Conservation (phyloP, 352 stramenopile species). For the Blastocystis hominis region DNA sequence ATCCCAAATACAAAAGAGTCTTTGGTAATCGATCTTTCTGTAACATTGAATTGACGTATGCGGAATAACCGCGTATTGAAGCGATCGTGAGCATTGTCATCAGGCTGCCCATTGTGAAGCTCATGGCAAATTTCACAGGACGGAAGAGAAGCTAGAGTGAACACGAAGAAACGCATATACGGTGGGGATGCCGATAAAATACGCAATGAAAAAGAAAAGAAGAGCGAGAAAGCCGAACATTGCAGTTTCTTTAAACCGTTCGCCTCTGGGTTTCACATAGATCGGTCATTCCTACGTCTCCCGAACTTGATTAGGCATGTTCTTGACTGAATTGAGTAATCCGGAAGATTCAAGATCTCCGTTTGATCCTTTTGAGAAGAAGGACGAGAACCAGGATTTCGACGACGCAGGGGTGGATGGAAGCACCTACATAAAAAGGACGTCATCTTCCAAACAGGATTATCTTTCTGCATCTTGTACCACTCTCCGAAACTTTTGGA, state of each 20-base stretch:
- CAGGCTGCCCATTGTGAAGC: conserved; percentile 6
- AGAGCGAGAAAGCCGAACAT: neutral
- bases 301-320: neutral
- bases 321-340: neutral
- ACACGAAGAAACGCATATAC: neutral
- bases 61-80: neutral
- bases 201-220: neutral
- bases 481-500: conserved; percentile 15
- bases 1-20: neutral
- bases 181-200: conserved; percentile 8
- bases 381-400: neutral
- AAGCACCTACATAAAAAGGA: neutral
- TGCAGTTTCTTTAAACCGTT: neutral
- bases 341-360: neutral
- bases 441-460: neutral
- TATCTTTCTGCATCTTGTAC: neutral
- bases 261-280: neutral
- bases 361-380: neutral
- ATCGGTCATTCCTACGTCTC: neutral
- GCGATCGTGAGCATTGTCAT: neutral
- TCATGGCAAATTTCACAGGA: conserved; percentile 1
- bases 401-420: neutral
- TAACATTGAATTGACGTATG: neutral
- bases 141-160: neutral
- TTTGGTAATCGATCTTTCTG: neutral